Evolutionary conservation across 1,284 basidiomycete species (phyloP).

Genomic region (Leccinum cinnamomeum): DNA sequence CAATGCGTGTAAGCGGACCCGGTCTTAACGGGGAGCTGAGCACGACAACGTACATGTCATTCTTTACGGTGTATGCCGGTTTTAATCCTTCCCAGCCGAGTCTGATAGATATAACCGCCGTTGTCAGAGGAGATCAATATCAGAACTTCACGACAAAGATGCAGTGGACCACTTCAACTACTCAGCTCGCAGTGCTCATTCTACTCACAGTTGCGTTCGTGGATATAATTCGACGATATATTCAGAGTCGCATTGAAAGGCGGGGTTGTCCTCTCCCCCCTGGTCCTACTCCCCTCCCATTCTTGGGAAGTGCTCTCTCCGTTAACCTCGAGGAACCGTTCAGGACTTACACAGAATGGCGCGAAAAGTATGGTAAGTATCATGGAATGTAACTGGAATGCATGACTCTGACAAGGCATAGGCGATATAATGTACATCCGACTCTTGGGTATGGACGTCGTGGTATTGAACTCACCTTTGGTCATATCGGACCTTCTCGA

Average conservation of each 20-base stretch:
- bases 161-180: not conserved
- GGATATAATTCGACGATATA: not conserved
- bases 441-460: not conserved
- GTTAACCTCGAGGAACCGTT: not conserved
- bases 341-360: not conserved
- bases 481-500: conserved; percentile 20
- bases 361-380: not conserved
- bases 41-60: not conserved
- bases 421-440: conserved; percentile 25
- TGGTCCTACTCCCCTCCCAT: not conserved
- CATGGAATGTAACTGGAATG: not conserved
- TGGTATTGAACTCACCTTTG: conserved; percentile 20
- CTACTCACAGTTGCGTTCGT: not conserved
- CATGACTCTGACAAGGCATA: conserved; percentile 4
- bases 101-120: not conserved
- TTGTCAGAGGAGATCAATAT: not conserved
- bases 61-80: not conserved
- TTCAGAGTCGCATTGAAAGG: not conserved
- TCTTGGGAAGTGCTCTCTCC: not conserved
- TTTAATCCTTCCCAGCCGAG: not conserved
- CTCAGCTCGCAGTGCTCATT: not conserved
- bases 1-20: not conserved
- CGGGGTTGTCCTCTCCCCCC: not conserved
- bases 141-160: not conserved
- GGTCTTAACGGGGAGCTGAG: not conserved